These are phyloP conservation scores for Aspergillus funiculosus DNA, from an alignment of 495 filamentous ascomycete species.

Conservation along the genomic window DNA sequence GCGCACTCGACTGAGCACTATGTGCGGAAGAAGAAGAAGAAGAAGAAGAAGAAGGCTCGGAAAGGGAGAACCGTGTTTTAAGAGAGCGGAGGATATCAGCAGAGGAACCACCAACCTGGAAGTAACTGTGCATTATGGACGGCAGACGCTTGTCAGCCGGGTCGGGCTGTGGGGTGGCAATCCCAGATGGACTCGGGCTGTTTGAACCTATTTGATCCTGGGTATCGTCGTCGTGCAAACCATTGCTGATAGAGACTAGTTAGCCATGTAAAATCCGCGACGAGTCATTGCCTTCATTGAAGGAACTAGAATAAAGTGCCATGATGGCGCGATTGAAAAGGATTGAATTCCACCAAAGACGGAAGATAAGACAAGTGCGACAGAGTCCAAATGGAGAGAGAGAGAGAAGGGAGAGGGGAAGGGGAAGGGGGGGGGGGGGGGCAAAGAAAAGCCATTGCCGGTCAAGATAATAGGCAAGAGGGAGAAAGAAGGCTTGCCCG, in stretches of 20 bases:
- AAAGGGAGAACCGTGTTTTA: slow-evolving; percentile 40
- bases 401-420: too few relatives aligned
- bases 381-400: too few relatives aligned
- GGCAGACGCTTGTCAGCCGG: slow-evolving; percentile 84
- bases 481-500: too few relatives aligned
- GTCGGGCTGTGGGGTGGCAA: slow-evolving; percentile 84
- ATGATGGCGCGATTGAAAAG: background rate
- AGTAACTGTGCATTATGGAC: slow-evolving; percentile 89
- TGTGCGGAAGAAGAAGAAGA: slow-evolving; percentile 36
- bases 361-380: background rate
- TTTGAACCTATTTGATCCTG: slow-evolving; percentile 75
- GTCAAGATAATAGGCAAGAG: too few relatives aligned
- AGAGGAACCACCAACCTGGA: slow-evolving; percentile 83
- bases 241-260: slow-evolving; percentile 26
- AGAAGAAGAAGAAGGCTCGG: slow-evolving; percentile 37
- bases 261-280: slow-evolving; percentile 17
- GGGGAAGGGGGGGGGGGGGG: too few relatives aligned
- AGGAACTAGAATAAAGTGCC: slow-evolving; percentile 4
- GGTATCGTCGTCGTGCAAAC: slow-evolving; percentile 56
- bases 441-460: too few relatives aligned
- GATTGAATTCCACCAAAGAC: background rate
- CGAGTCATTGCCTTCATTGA: background rate
- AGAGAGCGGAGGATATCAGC: slow-evolving; percentile 49
- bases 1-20: slow-evolving; percentile 25
- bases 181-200: slow-evolving; percentile 71